phyloP scores from a whole-genome alignment of 2,329 filamentous ascomycete species.

The Colletotrichum orbiculare region DNA sequence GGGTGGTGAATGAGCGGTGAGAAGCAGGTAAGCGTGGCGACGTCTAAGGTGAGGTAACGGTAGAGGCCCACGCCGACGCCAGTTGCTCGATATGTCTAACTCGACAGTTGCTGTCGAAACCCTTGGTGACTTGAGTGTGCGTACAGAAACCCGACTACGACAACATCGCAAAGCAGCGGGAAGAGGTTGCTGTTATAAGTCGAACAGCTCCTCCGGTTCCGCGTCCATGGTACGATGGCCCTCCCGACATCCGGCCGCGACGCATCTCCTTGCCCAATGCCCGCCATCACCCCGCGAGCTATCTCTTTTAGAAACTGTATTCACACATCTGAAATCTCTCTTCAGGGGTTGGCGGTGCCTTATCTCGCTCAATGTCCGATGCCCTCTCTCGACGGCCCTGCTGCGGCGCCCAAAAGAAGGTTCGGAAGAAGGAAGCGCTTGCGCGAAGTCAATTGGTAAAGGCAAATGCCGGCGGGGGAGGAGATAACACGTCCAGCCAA shows the following conservation, averaged over 20 bases:
- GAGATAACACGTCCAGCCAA: constrained; percentile 30
- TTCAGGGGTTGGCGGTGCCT: not conserved
- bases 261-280: constrained; percentile 8
- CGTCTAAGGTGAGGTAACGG: too few species aligned
- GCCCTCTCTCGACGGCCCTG: constrained; percentile 6
- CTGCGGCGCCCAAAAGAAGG: not conserved
- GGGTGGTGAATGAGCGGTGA: constrained; percentile 1
- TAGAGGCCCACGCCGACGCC: too few species aligned
- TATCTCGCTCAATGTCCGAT: constrained; percentile 13
- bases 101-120: not conserved
- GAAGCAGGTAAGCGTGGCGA: too few species aligned
- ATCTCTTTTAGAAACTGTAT: constrained; percentile 34
- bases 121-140: constrained; percentile 6
- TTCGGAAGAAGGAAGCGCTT: constrained; percentile 5
- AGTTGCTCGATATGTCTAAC: not conserved
- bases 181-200: constrained; percentile 14
- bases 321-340: constrained; percentile 19
- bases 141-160: too few species aligned
- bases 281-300: constrained; percentile 15
- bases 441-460: constrained; percentile 31
- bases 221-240: constrained; percentile 29
- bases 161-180: not conserved
- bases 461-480: constrained; percentile 18
- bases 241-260: constrained; percentile 19
- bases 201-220: constrained; percentile 2